phyloP scores from a whole-genome alignment of 805 yeast species.

The Saccharomycopsis sp. region DNA sequence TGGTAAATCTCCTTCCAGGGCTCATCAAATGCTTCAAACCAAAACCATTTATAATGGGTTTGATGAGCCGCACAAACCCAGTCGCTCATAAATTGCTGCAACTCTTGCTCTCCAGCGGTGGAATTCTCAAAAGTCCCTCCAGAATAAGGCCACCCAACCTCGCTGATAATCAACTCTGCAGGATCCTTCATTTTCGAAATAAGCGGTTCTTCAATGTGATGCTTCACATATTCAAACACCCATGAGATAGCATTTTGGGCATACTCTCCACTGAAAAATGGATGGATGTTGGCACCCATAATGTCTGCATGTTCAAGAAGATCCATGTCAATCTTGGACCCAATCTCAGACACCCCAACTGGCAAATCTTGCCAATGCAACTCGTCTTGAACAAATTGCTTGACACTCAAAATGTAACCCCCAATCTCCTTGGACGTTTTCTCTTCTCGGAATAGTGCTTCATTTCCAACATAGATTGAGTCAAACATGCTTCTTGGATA shows the following conservation, averaged over 20 bases:
- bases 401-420: slow-evolving; percentile 35
- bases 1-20: slow-evolving; percentile 56
- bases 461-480: slow-evolving; percentile 52
- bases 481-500: slow-evolving; percentile 42
- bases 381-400: slow-evolving; percentile 31
- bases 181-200: slow-evolving; percentile 24
- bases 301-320: slow-evolving; percentile 41
- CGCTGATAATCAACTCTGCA: slow-evolving; percentile 40
- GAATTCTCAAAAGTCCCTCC: slow-evolving; percentile 46
- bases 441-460: slow-evolving; percentile 49
- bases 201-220: slow-evolving; percentile 35
- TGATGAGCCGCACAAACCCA: slow-evolving; percentile 43
- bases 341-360: slow-evolving; percentile 57
- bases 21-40: slow-evolving; percentile 65
- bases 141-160: slow-evolving; percentile 64
- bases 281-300: slow-evolving; percentile 57
- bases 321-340: slow-evolving; percentile 34
- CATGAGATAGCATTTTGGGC: slow-evolving; percentile 42
- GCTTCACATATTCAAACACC: slow-evolving; percentile 40
- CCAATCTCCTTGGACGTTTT: slow-evolving; percentile 31
- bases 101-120: slow-evolving; percentile 35
- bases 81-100: slow-evolving; percentile 39
- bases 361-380: slow-evolving; percentile 29
- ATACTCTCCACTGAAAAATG: slow-evolving; percentile 53
- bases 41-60: slow-evolving; percentile 41